Conservation (phyloP, 495 filamentous ascomycete species). For the Penicillium waksmanii region DNA sequence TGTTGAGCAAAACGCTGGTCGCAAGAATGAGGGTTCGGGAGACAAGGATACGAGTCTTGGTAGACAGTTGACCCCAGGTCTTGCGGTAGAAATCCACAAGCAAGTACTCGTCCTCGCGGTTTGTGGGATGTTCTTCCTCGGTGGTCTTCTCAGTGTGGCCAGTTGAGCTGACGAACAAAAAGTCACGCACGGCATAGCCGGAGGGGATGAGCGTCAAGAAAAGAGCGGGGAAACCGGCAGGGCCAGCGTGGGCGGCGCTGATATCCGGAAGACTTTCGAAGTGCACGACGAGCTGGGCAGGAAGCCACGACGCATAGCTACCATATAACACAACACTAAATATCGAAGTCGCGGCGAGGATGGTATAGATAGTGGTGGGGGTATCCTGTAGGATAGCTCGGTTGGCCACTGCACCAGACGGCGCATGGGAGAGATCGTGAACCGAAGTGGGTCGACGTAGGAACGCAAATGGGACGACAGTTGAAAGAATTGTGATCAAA, state of each 20-base stretch:
- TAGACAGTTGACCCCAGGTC: conserved; percentile 58
- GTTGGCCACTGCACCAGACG: conserved; percentile 56
- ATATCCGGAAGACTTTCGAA: conserved; percentile 71
- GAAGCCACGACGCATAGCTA: conserved; percentile 67
- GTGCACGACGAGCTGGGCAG: conserved; percentile 65
- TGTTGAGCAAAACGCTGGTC: conserved; percentile 59
- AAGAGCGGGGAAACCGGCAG: conserved; percentile 47
- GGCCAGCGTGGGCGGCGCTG: conserved; percentile 61
- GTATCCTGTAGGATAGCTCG: conserved; percentile 70
- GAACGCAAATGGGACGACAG: conserved; percentile 69
- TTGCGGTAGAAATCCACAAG: conserved; percentile 57
- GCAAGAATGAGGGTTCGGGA: conserved; percentile 65
- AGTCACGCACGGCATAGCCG: conserved; percentile 68
- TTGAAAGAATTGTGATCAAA: conserved; percentile 65
- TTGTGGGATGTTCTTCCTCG: conserved; percentile 55
- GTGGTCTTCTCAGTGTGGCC: conserved; percentile 43
- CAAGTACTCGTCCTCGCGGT: conserved; percentile 61
- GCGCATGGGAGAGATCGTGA: conserved; percentile 59
- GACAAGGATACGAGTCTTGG: conserved; percentile 66
- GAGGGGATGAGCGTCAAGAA: conserved; percentile 61
- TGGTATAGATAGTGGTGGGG: conserved; percentile 63
- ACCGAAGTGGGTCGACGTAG: conserved; percentile 65
- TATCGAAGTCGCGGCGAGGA: conserved; percentile 65
- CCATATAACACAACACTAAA: conserved; percentile 68
- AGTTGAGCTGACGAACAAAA: conserved; percentile 74